Evolutionary conservation across 495 filamentous ascomycete species (phyloP).

Genomic region (Aspergillus sparsus): DNA sequence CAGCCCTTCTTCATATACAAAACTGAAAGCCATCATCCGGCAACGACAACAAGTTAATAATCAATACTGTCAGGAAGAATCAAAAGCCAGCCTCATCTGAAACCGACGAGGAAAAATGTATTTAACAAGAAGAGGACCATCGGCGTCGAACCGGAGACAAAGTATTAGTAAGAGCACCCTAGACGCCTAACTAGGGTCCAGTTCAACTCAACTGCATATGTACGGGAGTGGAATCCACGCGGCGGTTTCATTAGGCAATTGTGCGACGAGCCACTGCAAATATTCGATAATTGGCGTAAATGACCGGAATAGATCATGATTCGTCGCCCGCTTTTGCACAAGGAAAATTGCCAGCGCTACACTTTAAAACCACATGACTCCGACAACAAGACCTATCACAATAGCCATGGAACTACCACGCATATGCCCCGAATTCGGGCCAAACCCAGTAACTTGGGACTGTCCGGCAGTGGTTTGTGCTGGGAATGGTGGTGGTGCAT

Average conservation of each 20-base stretch:
- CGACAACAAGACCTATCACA: conserved; percentile 42
- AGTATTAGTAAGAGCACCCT: too few relatives aligned
- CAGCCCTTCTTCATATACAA: conserved; percentile 5
- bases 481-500: conserved; percentile 8
- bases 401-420: conserved; percentile 48
- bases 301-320: neutral
- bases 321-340: conserved; percentile 1
- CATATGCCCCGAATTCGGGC: conserved; percentile 32
- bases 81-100: conserved; percentile 3
- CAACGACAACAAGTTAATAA: conserved; percentile 9
- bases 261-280: neutral
- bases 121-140: neutral
- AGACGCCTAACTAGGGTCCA: too few relatives aligned
- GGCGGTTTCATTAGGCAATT: neutral
- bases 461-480: conserved; percentile 26
- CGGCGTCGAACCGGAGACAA: too few relatives aligned
- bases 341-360: neutral
- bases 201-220: too few relatives aligned
- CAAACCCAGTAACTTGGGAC: conserved; percentile 30
- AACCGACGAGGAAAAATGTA: neutral
- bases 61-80: conserved; percentile 6
- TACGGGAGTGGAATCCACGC: neutral
- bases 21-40: conserved; percentile 2
- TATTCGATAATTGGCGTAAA: neutral
- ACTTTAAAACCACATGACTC: conserved; percentile 47